phyloP scores from a whole-genome alignment of 345 rosid species.

The Laguncularia racemosa region DNA sequence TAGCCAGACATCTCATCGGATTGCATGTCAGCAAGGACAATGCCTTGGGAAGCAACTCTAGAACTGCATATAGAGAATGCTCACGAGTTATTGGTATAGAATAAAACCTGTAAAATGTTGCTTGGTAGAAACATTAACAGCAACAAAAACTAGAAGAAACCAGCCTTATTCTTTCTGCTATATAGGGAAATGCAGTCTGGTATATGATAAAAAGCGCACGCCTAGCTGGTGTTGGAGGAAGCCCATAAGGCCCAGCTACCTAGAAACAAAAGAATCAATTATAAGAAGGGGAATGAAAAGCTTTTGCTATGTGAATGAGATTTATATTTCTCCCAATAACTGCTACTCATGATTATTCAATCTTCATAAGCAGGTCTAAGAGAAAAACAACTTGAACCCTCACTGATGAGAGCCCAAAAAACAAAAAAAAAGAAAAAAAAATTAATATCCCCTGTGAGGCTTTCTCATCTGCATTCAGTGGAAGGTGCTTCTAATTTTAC shows the following conservation, averaged over 20 bases:
- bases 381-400: too few relatives aligned
- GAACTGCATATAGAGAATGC: slow-evolving; percentile 33
- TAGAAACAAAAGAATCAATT: slow-evolving; percentile 14
- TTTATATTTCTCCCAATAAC: too few relatives aligned
- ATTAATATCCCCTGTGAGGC: too few relatives aligned
- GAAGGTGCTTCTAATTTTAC: too few relatives aligned
- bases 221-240: slow-evolving; percentile 94
- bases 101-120: not conserved
- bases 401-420: too few relatives aligned
- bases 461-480: too few relatives aligned
- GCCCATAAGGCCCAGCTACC: slow-evolving; percentile 76
- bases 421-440: too few relatives aligned
- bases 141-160: not conserved
- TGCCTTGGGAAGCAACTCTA: slow-evolving; percentile 62
- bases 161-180: slow-evolving; percentile 85
- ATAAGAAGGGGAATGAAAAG: slow-evolving; percentile 8
- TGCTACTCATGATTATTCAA: too few relatives aligned
- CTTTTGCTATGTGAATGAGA: too few relatives aligned
- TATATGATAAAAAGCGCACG: slow-evolving; percentile 80
- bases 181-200: slow-evolving; percentile 74
- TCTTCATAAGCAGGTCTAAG: too few relatives aligned
- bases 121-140: not conserved
- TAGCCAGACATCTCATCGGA: slow-evolving; percentile 35
- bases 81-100: not conserved
- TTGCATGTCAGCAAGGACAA: slow-evolving; percentile 49